A percentile compares a stretch with the other conserved stretches of the same genome.
These are phyloP conservation scores for Cystoderma amianthinum DNA, from an alignment of 768 basidiomycete species.

Conservation along the genomic window DNA sequence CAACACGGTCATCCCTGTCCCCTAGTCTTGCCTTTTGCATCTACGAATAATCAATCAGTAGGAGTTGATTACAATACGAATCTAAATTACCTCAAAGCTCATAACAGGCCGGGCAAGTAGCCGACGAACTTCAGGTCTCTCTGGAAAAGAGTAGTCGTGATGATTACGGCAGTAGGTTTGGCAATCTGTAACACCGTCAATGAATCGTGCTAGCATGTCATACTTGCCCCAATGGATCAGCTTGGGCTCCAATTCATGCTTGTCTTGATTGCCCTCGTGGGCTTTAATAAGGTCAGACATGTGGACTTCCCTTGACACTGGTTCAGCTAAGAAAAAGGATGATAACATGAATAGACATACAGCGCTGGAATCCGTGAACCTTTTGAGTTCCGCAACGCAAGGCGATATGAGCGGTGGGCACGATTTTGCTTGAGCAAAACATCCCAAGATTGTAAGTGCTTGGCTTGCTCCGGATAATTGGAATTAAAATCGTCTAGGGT, in stretches of 20 bases:
- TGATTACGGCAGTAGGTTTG: conserved; percentile 67
- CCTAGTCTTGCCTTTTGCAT: conserved; percentile 63
- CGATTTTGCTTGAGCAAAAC: conserved; percentile 76
- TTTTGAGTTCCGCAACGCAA: conserved; percentile 80
- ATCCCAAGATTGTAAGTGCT: conserved; percentile 78
- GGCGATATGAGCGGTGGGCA: conserved; percentile 85
- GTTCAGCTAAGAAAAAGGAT: conserved; percentile 5
- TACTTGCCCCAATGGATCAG: conserved; percentile 97
- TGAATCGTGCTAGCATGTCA: conserved; percentile 85
- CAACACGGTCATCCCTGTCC: conserved; percentile 28
- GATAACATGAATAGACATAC: conserved; percentile 32
- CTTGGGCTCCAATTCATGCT: conserved; percentile 51
- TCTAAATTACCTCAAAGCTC: conserved; percentile 53
- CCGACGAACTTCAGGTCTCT: conserved; percentile 45
- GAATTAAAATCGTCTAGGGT: conserved; percentile 69
- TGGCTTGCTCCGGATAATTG: conserved; percentile 62
- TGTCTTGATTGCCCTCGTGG: conserved; percentile 79
- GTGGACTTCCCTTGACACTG: conserved; percentile 71
- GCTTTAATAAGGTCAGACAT: conserved; percentile 85
- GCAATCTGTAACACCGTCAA: conserved; percentile 69
- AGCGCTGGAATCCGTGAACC: conserved; percentile 84
- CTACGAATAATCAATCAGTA: conserved; percentile 23
- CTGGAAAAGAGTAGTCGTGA: conserved; percentile 54
- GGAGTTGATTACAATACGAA: background rate
- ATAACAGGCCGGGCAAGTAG: conserved; percentile 57